These are phyloP conservation scores for Cystobasidiopsis lactophilus DNA, from an alignment of 768 basidiomycete species.

Conservation along the genomic window DNA sequence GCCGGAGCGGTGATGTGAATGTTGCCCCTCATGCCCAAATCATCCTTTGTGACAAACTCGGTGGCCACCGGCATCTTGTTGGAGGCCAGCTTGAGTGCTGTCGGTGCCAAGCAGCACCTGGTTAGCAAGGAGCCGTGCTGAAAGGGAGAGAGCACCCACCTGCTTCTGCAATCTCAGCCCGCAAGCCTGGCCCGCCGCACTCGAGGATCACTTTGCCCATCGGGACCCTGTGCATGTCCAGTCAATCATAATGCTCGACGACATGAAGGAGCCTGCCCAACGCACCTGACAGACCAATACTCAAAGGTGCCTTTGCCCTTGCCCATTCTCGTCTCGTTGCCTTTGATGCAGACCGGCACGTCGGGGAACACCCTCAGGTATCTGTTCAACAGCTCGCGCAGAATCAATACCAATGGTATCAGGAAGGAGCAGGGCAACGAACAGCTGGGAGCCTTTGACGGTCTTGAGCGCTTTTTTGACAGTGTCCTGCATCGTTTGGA, in stretches of 20 bases:
- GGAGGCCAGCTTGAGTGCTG: conserved; percentile 70
- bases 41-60: conserved; percentile 43
- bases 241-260: background rate
- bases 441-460: conserved; percentile 71
- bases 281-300: conserved; percentile 81
- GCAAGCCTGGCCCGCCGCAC: conserved; percentile 68
- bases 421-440: conserved; percentile 16
- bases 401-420: background rate
- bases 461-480: conserved; percentile 72
- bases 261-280: background rate
- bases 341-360: conserved; percentile 93
- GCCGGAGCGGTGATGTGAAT: too few relatives aligned
- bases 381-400: background rate
- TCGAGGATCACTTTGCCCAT: conserved; percentile 82
- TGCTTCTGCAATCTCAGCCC: conserved; percentile 78
- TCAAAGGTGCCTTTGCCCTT: conserved; percentile 97
- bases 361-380: conserved; percentile 74
- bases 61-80: conserved; percentile 66
- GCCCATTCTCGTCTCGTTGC: conserved; percentile 98
- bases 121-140: background rate
- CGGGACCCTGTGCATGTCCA: conserved; percentile 38
- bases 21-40: too few relatives aligned
- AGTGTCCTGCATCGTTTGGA: conserved; percentile 63
- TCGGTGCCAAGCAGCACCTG: too few relatives aligned
- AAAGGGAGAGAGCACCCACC: conserved; percentile 30